Conservation (phyloP, 306 rosid genomes). For the Cucumis cinereus region DNA sequence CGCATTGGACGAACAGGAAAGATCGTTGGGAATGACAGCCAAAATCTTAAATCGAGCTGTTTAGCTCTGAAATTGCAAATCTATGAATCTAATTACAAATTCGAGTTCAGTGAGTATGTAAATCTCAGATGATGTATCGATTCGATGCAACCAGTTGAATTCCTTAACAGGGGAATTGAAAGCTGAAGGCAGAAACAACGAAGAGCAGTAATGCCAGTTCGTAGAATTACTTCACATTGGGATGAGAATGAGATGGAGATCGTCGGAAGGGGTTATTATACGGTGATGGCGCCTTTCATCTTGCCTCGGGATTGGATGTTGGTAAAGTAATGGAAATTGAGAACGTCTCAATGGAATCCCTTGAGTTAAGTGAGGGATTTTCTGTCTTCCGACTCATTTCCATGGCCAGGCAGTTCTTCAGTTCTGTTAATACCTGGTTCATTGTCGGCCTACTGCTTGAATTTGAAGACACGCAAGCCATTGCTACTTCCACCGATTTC, state of each 20-base stretch:
- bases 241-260: background rate
- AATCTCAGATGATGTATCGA: background rate
- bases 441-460: conserved; percentile 13
- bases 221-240: background rate
- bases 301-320: background rate
- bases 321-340: background rate
- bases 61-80: background rate
- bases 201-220: background rate
- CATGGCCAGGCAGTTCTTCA: conserved; percentile 12
- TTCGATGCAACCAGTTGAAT: background rate
- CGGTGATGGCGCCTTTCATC: background rate
- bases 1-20: no score
- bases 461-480: background rate
- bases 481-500: conserved; percentile 20
- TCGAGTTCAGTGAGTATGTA: background rate
- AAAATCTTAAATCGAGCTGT: no score
- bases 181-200: background rate
- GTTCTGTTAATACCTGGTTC: conserved; percentile 9
- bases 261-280: background rate
- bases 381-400: background rate
- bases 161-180: background rate
- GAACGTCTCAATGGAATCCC: background rate
- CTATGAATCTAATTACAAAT: background rate
- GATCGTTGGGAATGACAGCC: no score
- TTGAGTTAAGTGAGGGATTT: background rate